Evolutionary conservation across 1,284 basidiomycete genomes (phyloP).

Genomic region (Kalmanozyma brasiliensis): DNA sequence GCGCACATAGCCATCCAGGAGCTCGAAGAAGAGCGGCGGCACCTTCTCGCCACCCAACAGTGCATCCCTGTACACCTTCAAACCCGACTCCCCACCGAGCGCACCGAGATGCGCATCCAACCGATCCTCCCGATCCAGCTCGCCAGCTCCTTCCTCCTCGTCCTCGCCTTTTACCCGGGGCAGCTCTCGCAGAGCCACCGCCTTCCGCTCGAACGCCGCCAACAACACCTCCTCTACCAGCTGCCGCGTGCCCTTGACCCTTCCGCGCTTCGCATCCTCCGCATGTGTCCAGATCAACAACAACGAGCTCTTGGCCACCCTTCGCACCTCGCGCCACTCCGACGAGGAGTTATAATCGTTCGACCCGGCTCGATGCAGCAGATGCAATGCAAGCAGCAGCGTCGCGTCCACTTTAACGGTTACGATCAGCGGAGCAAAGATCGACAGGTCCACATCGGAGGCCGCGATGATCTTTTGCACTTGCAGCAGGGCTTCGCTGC

Average conservation of each 20-base stretch:
- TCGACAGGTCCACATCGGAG: conserved; percentile 36
- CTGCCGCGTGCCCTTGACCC: conserved; percentile 21
- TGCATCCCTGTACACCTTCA: conserved; percentile 25
- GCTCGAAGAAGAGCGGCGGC: conserved; percentile 27
- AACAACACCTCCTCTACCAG: conserved; percentile 27
- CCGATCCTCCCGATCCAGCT: conserved; percentile 25
- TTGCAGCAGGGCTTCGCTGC: conserved; percentile 28
- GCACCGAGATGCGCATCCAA: conserved; percentile 18
- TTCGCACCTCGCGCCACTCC: conserved; percentile 21
- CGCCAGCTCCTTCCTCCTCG: conserved; percentile 5
- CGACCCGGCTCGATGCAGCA: conserved; percentile 11
- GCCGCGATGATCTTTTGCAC: conserved; percentile 28
- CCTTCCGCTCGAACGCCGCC: conserved; percentile 30
- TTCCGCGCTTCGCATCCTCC: conserved; percentile 6
- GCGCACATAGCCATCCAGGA: conserved; percentile 19
- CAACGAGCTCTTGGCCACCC: conserved; percentile 20
- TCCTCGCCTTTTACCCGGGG: conserved; percentile 36
- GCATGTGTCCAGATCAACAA: conserved; percentile 34
- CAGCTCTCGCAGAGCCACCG: conserved; percentile 8
- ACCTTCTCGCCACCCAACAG: conserved; percentile 11
- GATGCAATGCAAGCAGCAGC: conserved; percentile 31
- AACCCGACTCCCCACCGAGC: conserved; percentile 3
- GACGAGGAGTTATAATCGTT: conserved; percentile 21
- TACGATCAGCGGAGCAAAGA: conserved; percentile 35
- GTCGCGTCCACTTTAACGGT: conserved; percentile 31